Evolutionary conservation across 2,329 filamentous ascomycete species (phyloP).

Genomic region (Pseudogymnoascus sp.): DNA sequence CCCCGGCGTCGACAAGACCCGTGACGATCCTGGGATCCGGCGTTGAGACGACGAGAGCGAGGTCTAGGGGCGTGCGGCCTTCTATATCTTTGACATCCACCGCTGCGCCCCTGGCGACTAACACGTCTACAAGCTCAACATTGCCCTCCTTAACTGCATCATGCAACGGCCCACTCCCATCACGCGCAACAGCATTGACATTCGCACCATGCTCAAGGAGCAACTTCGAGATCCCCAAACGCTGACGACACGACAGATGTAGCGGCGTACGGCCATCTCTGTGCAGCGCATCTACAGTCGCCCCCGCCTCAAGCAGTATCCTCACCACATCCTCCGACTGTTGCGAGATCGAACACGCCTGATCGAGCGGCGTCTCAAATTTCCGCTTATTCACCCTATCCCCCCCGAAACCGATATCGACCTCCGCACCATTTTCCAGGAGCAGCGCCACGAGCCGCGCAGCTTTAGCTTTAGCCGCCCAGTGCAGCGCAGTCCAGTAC

Average conservation of each 20-base stretch:
- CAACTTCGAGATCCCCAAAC: background rate
- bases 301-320: background rate
- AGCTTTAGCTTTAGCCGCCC: background rate
- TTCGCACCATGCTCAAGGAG: background rate
- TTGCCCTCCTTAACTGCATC: background rate
- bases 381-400: background rate
- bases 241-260: background rate
- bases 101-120: background rate
- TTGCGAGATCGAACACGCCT: background rate
- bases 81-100: background rate
- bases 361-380: background rate
- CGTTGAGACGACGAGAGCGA: background rate
- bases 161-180: background rate
- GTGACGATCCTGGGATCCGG: background rate
- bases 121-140: background rate
- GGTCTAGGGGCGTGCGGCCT: background rate
- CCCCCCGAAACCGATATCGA: background rate
- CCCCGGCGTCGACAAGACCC: background rate
- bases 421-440: background rate
- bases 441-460: background rate
- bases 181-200: background rate
- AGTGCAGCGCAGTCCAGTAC: background rate
- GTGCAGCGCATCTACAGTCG: background rate
- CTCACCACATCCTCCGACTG: background rate
- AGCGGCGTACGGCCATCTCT: background rate